Percentiles rank a stretch among this genome's conserved stretches.
These are phyloP conservation scores for Lathyrus aphaca DNA, from an alignment of 306 rosid genomes.

Conservation along the genomic window DNA sequence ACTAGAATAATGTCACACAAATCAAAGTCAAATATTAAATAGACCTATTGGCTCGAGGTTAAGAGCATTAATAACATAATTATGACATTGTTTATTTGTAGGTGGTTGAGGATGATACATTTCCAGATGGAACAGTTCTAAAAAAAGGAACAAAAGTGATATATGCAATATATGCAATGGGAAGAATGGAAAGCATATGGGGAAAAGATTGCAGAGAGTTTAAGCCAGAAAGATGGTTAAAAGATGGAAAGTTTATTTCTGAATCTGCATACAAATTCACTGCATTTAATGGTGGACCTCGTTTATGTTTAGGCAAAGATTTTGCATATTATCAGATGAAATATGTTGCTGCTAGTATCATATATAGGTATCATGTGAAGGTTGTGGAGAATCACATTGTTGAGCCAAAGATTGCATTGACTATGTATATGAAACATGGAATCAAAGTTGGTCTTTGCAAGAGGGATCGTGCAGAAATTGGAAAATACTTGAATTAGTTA, in stretches of 20 bases:
- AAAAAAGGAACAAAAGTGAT: conserved; percentile 83
- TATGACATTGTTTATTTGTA: conserved; percentile 24
- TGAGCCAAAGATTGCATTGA: conserved; percentile 79
- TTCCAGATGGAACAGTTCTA: conserved; percentile 78
- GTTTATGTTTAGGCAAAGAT: conserved; percentile 87
- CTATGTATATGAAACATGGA: conserved; percentile 88
- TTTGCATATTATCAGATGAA: conserved; percentile 95
- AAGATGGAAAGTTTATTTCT: conserved; percentile 70
- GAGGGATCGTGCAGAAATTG: conserved; percentile 49
- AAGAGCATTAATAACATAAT: neutral
- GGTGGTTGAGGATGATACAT: conserved; percentile 68
- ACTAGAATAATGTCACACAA: conserved; percentile 15
- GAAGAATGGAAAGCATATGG: conserved; percentile 84
- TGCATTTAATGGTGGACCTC: conserved; percentile 94
- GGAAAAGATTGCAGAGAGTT: conserved; percentile 77
- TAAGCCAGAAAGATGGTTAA: conserved; percentile 87
- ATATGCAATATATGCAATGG: conserved; percentile 86
- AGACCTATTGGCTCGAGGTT: conserved; percentile 12
- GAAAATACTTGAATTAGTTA: conserved; percentile 25
- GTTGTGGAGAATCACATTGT: conserved; percentile 64
- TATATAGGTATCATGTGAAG: conserved; percentile 60
- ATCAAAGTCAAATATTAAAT: conserved; percentile 29
- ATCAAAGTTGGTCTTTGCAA: conserved; percentile 52
- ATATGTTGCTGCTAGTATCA: conserved; percentile 74
- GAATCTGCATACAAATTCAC: conserved; percentile 87